Conservation (phyloP, 352 stramenopile genomes). For the Pythium apleroticum region DNA sequence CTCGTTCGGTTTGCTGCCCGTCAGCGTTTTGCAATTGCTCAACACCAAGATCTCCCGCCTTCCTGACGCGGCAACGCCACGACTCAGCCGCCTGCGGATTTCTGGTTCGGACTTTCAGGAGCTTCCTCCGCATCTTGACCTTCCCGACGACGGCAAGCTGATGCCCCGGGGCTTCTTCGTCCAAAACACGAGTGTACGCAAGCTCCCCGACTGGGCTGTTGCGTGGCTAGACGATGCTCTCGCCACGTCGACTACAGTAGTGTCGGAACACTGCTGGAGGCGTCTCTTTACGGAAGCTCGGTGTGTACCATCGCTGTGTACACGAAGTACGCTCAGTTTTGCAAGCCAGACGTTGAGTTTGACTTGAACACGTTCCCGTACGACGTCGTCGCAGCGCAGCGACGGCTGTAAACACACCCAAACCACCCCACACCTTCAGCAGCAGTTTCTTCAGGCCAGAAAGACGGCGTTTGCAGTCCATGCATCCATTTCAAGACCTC, state of each 20-base stretch:
- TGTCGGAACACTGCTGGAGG: neutral
- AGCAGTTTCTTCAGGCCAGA: no score
- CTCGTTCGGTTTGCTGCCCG: neutral
- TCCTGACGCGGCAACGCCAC: neutral
- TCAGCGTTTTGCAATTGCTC: conserved; percentile 1
- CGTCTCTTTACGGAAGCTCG: neutral
- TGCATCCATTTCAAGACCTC: no score
- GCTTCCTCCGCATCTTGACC: neutral
- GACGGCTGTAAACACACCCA: neutral
- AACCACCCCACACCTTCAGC: no score
- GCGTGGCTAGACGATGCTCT: neutral
- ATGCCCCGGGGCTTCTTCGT: neutral
- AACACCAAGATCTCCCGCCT: neutral
- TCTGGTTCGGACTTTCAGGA: neutral
- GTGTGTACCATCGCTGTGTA: neutral
- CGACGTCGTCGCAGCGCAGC: neutral
- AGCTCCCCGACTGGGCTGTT: neutral
- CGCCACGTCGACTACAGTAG: neutral
- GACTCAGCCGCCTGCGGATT: neutral
- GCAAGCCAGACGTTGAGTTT: neutral
- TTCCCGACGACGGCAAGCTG: neutral
- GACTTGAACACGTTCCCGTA: conserved; percentile 5
- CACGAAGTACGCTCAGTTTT: conserved; percentile 4
- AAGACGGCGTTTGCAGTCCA: no score
- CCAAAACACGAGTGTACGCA: neutral